Conservation (phyloP, 257 asterid genomes). For the Handroanthus guayacan region DNA sequence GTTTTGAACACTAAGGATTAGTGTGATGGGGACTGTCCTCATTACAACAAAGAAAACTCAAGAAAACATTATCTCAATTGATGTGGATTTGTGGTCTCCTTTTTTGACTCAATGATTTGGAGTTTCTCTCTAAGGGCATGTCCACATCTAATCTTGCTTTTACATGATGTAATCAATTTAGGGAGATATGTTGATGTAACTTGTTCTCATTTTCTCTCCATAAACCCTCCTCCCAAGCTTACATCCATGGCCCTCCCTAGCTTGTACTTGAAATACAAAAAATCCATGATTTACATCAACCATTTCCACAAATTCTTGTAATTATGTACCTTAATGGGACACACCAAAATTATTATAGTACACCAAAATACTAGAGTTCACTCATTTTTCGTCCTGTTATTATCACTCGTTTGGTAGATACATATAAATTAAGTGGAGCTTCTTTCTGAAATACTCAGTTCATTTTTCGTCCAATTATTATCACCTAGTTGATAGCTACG, state of each 20-base stretch:
- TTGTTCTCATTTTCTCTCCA: slow-evolving; percentile 38
- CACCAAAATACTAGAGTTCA: slow-evolving; percentile 26
- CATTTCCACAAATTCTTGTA: slow-evolving; percentile 29
- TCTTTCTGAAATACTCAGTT: too few relatives aligned
- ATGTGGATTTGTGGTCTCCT: slow-evolving; percentile 57
- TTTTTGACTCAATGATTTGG: slow-evolving; percentile 60
- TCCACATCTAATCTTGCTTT: slow-evolving; percentile 54
- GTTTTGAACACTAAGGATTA: neutral
- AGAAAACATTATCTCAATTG: slow-evolving; percentile 51
- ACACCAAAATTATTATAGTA: neutral
- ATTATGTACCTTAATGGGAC: slow-evolving; percentile 26
- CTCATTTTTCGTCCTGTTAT: neutral
- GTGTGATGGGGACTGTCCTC: slow-evolving; percentile 24
- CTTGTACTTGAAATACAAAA: slow-evolving; percentile 12
- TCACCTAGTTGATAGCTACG: too few relatives aligned
- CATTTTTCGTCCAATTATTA: too few relatives aligned
- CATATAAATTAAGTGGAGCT: too few relatives aligned
- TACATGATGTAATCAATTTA: slow-evolving; percentile 41
- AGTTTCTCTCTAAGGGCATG: slow-evolving; percentile 41
- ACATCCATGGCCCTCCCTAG: slow-evolving; percentile 28
- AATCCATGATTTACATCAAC: slow-evolving; percentile 13
- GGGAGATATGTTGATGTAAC: slow-evolving; percentile 52
- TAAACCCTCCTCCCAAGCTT: neutral
- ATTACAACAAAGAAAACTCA: slow-evolving; percentile 36
- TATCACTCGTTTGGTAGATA: neutral